Conservation (phyloP, 2,329 filamentous ascomycete species). For the Alternaria alternata region DNA sequence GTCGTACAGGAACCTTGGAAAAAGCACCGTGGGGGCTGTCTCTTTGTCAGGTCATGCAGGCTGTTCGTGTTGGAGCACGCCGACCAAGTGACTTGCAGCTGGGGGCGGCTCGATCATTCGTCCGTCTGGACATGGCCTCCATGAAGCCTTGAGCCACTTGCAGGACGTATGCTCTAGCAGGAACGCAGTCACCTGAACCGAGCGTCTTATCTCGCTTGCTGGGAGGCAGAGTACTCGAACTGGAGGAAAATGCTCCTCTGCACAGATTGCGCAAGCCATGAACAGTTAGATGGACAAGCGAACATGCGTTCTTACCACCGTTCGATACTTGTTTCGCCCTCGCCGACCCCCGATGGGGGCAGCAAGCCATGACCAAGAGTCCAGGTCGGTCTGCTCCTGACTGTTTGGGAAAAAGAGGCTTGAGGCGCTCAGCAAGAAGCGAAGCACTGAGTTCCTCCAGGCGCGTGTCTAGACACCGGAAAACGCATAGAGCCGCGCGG, state of each 20-base stretch:
- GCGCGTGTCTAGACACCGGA: constrained; percentile 16
- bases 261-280: constrained; percentile 29
- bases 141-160: constrained; percentile 19
- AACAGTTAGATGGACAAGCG: constrained; percentile 20
- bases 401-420: constrained; percentile 31
- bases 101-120: constrained; percentile 17
- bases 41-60: constrained; percentile 19
- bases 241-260: constrained; percentile 9
- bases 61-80: constrained; percentile 19
- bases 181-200: constrained; percentile 13
- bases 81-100: constrained; percentile 41
- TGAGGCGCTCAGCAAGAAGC: constrained; percentile 34
- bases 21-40: constrained; percentile 42
- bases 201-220: constrained; percentile 42
- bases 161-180: constrained; percentile 29
- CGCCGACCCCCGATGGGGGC: constrained; percentile 23
- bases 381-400: constrained; percentile 31
- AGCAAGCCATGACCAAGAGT: constrained; percentile 18
- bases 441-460: constrained; percentile 24
- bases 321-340: constrained; percentile 38
- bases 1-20: constrained; percentile 25
- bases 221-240: constrained; percentile 2
- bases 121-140: constrained; percentile 9
- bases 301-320: constrained; percentile 40
- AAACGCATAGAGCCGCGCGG: constrained; percentile 21